Evolutionary conservation across 2,329 filamentous ascomycete genomes (phyloP).

Genomic region (Curvularia lunata): DNA sequence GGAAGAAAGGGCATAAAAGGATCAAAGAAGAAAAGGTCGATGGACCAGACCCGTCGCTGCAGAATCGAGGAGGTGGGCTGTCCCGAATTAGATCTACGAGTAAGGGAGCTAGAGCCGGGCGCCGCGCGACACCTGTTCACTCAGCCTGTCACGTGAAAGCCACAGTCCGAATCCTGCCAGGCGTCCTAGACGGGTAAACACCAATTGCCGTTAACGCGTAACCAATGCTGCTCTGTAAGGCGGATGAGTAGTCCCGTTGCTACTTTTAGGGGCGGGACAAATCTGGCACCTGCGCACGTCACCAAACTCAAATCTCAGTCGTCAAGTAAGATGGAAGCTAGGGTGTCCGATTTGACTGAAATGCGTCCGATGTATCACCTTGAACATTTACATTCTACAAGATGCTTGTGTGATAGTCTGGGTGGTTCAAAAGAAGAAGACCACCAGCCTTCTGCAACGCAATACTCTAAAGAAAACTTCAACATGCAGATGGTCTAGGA

Average conservation of each 20-base stretch:
- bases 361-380: background rate
- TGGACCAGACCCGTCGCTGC: slow-evolving; percentile 31
- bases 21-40: slow-evolving; percentile 19
- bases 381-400: background rate
- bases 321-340: background rate
- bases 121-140: slow-evolving; percentile 24
- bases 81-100: slow-evolving; percentile 39
- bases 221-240: background rate
- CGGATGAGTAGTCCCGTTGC: background rate
- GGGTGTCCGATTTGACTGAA: background rate
- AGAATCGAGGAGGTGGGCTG: slow-evolving; percentile 29
- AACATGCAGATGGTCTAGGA: no score
- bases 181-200: background rate
- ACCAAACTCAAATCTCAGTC: slow-evolving; percentile 2
- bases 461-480: no score
- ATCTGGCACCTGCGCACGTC: slow-evolving; percentile 2
- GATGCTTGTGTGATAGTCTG: background rate
- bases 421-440: no score
- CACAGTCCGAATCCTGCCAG: slow-evolving; percentile 8
- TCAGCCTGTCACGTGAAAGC: slow-evolving; percentile 18
- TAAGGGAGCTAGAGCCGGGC: slow-evolving; percentile 22
- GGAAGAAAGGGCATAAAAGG: slow-evolving; percentile 19
- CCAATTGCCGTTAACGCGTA: background rate
- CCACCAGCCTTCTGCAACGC: no score
- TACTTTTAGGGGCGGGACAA: background rate